Evolutionary conservation across 805 yeast species (phyloP).

Genomic region (Isabelozyma rhagii): DNA sequence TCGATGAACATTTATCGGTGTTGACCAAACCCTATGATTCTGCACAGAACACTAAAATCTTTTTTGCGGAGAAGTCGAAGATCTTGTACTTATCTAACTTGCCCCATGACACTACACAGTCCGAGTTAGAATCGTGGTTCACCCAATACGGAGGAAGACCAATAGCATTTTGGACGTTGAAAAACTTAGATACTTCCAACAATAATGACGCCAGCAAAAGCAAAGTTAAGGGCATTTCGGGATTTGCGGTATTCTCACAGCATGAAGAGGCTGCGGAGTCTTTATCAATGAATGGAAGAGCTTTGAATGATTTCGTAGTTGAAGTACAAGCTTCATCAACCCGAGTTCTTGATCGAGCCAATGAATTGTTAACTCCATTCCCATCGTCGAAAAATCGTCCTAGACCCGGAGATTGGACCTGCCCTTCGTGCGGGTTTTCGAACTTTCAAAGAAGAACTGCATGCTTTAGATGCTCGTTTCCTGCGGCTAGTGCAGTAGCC

Average conservation of each 20-base stretch:
- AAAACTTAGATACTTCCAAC: constrained; percentile 41
- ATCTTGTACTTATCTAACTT: constrained; percentile 78
- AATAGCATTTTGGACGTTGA: constrained; percentile 84
- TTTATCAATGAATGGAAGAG: constrained; percentile 75
- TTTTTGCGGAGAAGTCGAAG: constrained; percentile 67
- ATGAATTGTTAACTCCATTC: constrained; percentile 77
- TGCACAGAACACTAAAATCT: constrained; percentile 66
- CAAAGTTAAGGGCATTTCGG: constrained; percentile 50
- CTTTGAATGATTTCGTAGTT: constrained; percentile 65
- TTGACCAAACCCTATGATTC: constrained; percentile 75
- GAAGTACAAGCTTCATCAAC: constrained; percentile 88
- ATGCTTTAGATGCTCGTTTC: constrained; percentile 89
- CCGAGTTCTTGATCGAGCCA: constrained; percentile 74
- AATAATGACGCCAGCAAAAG: constrained; percentile 3
- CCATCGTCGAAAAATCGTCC: constrained; percentile 85
- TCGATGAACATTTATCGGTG: constrained; percentile 52
- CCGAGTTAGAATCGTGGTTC: constrained; percentile 89
- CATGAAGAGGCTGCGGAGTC: constrained; percentile 87
- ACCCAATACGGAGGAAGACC: constrained; percentile 84
- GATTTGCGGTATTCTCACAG: constrained; percentile 79
- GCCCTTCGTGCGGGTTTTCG: constrained; percentile 93
- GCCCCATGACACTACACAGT: constrained; percentile 83
- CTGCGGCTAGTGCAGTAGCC: constrained; percentile 70
- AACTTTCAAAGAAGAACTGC: constrained; percentile 93
- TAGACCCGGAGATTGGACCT: constrained; percentile 98